A percentile compares a stretch with the other conserved stretches of the same genome.
Evolutionary conservation across 2,329 filamentous ascomycete genomes (phyloP).

Genomic region (Chaetothyriales sp.): DNA sequence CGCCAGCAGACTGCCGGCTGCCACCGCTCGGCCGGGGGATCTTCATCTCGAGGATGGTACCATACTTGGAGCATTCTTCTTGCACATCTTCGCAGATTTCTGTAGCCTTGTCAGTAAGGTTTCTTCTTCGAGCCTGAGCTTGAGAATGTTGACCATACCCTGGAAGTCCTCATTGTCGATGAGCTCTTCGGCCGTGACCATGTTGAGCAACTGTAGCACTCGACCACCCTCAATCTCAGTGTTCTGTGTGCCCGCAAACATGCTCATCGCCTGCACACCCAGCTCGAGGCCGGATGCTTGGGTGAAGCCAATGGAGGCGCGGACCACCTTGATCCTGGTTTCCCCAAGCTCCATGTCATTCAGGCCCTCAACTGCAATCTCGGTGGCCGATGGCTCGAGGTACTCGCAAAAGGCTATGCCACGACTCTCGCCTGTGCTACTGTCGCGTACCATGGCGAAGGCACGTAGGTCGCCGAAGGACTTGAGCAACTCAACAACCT

Average conservation of each 20-base stretch:
- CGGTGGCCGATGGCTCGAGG: conserved; percentile 55
- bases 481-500: conserved; percentile 75
- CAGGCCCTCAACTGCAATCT: conserved; percentile 75
- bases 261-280: conserved; percentile 93
- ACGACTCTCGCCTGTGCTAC: conserved; percentile 67
- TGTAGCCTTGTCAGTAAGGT: conserved; percentile 31
- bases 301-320: conserved; percentile 85
- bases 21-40: conserved; percentile 75
- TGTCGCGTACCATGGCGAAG: conserved; percentile 80
- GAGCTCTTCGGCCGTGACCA: conserved; percentile 92
- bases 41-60: conserved; percentile 73
- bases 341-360: conserved; percentile 91
- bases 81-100: conserved; percentile 93
- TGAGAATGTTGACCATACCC: conserved; percentile 39
- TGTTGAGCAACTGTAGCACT: conserved; percentile 87
- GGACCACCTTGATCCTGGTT: conserved; percentile 65
- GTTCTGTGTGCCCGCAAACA: conserved; percentile 81
- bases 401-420: conserved; percentile 98
- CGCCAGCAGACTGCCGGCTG: conserved; percentile 68
- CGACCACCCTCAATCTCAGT: conserved; percentile 63
- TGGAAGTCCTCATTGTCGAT: conserved; percentile 92
- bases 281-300: conserved; percentile 86
- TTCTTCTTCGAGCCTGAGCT: conserved; percentile 2
- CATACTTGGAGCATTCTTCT: conserved; percentile 88
- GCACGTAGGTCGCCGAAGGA: conserved; percentile 88